phyloP scores from a whole-genome alignment of 177 flowering plant species.

The Vitis hybrid region DNA sequence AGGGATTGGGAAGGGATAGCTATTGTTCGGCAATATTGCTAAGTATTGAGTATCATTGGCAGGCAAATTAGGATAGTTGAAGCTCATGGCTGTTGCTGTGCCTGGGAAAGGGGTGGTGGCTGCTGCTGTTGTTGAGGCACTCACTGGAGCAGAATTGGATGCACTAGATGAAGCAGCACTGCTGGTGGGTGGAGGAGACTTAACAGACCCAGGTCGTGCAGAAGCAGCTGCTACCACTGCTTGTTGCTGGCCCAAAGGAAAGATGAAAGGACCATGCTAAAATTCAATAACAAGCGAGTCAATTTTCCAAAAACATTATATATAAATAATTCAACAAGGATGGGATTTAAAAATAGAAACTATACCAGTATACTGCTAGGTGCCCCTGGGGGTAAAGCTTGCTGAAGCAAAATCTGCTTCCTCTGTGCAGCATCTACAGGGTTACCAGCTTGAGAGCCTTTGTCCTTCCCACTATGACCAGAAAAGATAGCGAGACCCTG shows the following conservation, averaged over 20 bases:
- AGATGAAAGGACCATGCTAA: slow-evolving; percentile 81
- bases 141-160: slow-evolving; percentile 37
- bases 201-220: slow-evolving; percentile 48
- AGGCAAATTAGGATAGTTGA: slow-evolving; percentile 64
- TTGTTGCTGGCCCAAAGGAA: slow-evolving; percentile 86
- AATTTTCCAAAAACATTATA: too few species aligned
- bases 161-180: slow-evolving; percentile 31
- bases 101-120: slow-evolving; percentile 13
- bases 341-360: slow-evolving; percentile 1
- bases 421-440: slow-evolving; percentile 58
- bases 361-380: slow-evolving; percentile 67
- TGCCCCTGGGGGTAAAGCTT: slow-evolving; percentile 59
- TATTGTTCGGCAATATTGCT: slow-evolving; percentile 78
- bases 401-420: slow-evolving; percentile 75
- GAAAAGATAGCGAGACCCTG: slow-evolving; percentile 39
- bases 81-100: slow-evolving; percentile 62
- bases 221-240: slow-evolving; percentile 59
- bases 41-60: slow-evolving; percentile 78
- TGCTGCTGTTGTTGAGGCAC: slow-evolving; percentile 37
- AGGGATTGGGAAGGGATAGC: slow-evolving; percentile 75
- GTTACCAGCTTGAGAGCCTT: slow-evolving; percentile 43
- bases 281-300: slow-evolving; percentile 8
- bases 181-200: slow-evolving; percentile 33
- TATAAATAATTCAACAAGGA: too few species aligned
- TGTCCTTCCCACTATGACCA: slow-evolving; percentile 58